Percentiles rank a stretch among this genome's conserved stretches.
These are phyloP conservation scores for Acacia pycnantha DNA, from an alignment of 331 rosid species.

Conservation along the genomic window DNA sequence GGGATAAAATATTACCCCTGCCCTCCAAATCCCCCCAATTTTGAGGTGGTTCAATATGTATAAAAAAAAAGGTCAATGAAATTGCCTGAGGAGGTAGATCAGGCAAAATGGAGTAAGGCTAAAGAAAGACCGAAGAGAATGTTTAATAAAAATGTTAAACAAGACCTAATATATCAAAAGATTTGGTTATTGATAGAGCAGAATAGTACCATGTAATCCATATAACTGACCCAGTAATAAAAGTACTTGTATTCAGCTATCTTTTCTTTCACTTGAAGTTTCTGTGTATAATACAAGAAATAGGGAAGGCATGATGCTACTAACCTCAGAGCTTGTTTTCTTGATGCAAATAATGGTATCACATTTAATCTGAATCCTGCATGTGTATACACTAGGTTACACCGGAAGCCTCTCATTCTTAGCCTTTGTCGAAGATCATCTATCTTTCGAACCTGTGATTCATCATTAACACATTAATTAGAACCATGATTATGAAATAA, in stretches of 20 bases:
- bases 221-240: too few species aligned
- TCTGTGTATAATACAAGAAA: not conserved
- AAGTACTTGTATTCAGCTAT: not conserved
- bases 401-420: constrained; percentile 84
- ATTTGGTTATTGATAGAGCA: too few species aligned
- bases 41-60: too few species aligned
- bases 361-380: constrained; percentile 66
- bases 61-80: not conserved
- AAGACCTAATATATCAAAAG: too few species aligned
- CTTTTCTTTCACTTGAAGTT: not conserved
- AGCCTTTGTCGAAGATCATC: constrained; percentile 69
- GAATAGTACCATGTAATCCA: not conserved
- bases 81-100: too few species aligned
- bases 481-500: constrained; percentile 10
- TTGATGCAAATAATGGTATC: constrained; percentile 70
- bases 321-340: constrained; percentile 77
- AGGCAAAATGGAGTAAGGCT: not conserved
- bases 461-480: not conserved
- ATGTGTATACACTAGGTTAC: constrained; percentile 69
- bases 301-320: constrained; percentile 13
- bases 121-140: not conserved
- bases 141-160: not conserved
- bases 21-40: too few species aligned
- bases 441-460: constrained; percentile 45
- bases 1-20: too few species aligned